phyloP scores from a whole-genome alignment of 2,329 filamentous ascomycete species.

The Neofusicoccum sp. region DNA sequence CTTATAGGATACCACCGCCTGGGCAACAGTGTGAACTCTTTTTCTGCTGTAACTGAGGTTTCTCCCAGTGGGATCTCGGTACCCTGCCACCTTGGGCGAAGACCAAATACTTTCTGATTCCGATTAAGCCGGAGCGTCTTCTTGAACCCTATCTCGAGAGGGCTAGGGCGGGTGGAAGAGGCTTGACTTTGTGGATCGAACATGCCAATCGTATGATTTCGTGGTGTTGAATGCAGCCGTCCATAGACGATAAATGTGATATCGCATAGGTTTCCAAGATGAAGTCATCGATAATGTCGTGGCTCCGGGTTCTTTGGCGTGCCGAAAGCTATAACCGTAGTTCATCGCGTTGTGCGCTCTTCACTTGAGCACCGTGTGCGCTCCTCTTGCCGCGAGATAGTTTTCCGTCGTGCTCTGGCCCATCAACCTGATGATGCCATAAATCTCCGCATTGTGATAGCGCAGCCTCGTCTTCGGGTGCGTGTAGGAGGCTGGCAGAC shows the following conservation, averaged over 20 bases:
- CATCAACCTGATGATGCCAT: conserved; percentile 74
- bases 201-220: conserved; percentile 45
- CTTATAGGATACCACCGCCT: conserved; percentile 37
- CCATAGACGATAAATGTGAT: no score
- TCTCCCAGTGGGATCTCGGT: conserved; percentile 72
- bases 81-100: conserved; percentile 74
- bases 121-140: conserved; percentile 99
- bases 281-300: no score
- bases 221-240: neutral
- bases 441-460: conserved; percentile 92
- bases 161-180: conserved; percentile 77
- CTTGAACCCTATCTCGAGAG: conserved; percentile 80
- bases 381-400: conserved; percentile 84
- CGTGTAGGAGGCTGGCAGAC: conserved; percentile 83
- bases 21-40: conserved; percentile 50
- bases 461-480: conserved; percentile 92
- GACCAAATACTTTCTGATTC: conserved; percentile 62
- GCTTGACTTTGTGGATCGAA: conserved; percentile 95
- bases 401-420: conserved; percentile 81
- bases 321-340: neutral
- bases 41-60: conserved; percentile 57
- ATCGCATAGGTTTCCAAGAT: neutral
- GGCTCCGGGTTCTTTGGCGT: no score
- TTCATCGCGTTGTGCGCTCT: conserved; percentile 20
- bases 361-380: conserved; percentile 91